These are phyloP conservation scores for Gaeumannomyces sp. DNA, from an alignment of 2,329 filamentous ascomycete species.

Conservation along the genomic window DNA sequence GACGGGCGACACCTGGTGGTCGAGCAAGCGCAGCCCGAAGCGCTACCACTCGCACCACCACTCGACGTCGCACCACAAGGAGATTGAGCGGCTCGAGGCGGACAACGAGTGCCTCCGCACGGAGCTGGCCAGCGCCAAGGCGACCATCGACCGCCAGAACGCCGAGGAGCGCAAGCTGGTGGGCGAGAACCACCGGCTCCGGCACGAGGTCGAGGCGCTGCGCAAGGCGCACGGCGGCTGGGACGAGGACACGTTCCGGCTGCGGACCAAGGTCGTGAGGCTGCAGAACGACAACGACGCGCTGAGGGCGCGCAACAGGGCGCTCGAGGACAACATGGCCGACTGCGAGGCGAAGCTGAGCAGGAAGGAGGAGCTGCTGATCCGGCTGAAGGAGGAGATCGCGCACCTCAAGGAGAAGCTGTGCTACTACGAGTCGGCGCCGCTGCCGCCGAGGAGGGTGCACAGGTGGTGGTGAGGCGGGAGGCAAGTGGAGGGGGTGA, in stretches of 20 bases:
- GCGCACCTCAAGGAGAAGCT: conserved; percentile 7
- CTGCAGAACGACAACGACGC: conserved; percentile 6
- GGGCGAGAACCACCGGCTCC: not conserved
- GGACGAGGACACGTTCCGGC: conserved; percentile 5
- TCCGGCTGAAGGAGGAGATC: conserved; percentile 4
- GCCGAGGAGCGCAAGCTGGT: not conserved
- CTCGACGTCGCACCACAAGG: not conserved
- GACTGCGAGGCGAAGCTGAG: not conserved
- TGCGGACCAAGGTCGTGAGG: conserved; percentile 1
- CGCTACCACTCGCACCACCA: conserved; percentile 1
- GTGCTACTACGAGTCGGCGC: conserved; percentile 7
- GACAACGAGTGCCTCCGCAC: not conserved
- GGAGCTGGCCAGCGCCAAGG: not conserved
- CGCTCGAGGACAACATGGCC: not conserved
- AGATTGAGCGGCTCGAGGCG: not conserved
- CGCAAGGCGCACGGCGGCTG: conserved; percentile 6
- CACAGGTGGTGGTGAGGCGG: not conserved
- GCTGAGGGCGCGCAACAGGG: not conserved
- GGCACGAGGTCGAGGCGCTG: conserved; percentile 7
- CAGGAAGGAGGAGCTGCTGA: not conserved
- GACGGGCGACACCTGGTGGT: not conserved
- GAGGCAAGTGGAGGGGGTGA: not conserved
- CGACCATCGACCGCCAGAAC: not conserved
- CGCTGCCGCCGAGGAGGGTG: not conserved
- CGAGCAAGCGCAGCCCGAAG: not conserved